These are phyloP conservation scores for Gossypium davidsonii DNA, from an alignment of 441 rosid genomes.

Conservation along the genomic window DNA sequence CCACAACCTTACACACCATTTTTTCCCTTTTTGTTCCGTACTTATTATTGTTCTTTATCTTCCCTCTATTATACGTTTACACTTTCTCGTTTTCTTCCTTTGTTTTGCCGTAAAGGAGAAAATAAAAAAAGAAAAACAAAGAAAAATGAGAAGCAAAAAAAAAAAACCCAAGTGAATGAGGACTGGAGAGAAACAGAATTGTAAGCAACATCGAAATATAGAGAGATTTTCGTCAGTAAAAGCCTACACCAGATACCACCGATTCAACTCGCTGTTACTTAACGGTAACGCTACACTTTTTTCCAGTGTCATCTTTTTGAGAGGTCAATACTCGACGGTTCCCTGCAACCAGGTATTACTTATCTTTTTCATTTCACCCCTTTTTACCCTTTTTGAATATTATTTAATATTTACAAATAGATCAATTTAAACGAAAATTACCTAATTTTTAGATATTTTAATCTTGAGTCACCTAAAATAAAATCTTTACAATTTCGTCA, in stretches of 20 bases:
- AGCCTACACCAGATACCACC: conserved; percentile 35
- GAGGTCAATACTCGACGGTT: background rate
- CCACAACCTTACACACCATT: conserved; percentile 26
- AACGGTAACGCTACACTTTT: conserved; percentile 36
- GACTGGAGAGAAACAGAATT: conserved; percentile 16
- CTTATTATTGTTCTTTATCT: background rate
- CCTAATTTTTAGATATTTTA: too few relatives aligned
- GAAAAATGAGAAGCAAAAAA: background rate
- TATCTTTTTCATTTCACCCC: background rate
- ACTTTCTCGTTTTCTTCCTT: background rate
- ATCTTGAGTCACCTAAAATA: too few relatives aligned
- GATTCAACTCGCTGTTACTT: conserved; percentile 31
- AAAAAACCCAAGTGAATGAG: conserved; percentile 5
- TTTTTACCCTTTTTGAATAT: background rate
- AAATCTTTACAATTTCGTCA: too few relatives aligned
- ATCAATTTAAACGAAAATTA: too few relatives aligned
- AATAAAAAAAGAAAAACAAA: too few relatives aligned
- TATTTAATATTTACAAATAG: too few relatives aligned
- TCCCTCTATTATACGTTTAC: conserved; percentile 1
- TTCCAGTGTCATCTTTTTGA: background rate
- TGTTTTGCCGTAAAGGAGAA: conserved; percentile 12
- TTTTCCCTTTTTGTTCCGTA: background rate
- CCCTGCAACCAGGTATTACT: background rate
- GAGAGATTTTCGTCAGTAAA: conserved; percentile 15
- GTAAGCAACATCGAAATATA: conserved; percentile 19